Percentiles rank a stretch among this genome's conserved stretches.
These are phyloP conservation scores for Sclerotinia subarctica DNA, from an alignment of 2,329 filamentous ascomycete species.

Conservation along the genomic window DNA sequence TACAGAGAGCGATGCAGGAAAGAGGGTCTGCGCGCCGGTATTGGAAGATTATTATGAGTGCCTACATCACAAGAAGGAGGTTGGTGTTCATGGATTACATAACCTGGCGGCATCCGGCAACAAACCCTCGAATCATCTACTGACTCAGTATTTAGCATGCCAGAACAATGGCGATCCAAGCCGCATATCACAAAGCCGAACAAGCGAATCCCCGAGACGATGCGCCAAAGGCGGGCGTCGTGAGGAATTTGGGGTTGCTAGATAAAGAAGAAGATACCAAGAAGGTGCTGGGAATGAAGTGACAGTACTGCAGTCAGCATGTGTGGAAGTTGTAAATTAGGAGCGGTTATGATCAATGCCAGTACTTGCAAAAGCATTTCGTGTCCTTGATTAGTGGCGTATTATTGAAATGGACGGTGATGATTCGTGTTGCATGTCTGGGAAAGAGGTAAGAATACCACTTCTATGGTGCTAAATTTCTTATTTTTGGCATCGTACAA, in stretches of 20 bases:
- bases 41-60: slow-evolving; percentile 99
- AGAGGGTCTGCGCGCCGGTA: slow-evolving; percentile 79
- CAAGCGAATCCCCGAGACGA: slow-evolving; percentile 73
- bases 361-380: not conserved
- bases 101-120: not conserved
- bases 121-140: not conserved
- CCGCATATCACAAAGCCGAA: slow-evolving; percentile 79
- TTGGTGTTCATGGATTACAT: slow-evolving; percentile 44
- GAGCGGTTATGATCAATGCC: slow-evolving; percentile 21
- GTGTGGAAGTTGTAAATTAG: slow-evolving; percentile 35
- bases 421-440: no score
- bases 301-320: slow-evolving; percentile 22
- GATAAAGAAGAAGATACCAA: slow-evolving; percentile 79
- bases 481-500: not conserved
- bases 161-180: slow-evolving; percentile 74
- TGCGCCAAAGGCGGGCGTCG: slow-evolving; percentile 77
- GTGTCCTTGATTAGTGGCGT: not conserved
- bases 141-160: slow-evolving; percentile 52
- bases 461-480: not conserved
- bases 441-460: not conserved
- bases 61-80: slow-evolving; percentile 98
- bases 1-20: slow-evolving; percentile 72
- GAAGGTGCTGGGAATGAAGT: slow-evolving; percentile 46
- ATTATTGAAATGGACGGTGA: not conserved
- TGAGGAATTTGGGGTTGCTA: slow-evolving; percentile 80